Base-by-base conservation (phyloP, 2,329 filamentous ascomycete genomes). In the Beauveria medogensis region DNA sequence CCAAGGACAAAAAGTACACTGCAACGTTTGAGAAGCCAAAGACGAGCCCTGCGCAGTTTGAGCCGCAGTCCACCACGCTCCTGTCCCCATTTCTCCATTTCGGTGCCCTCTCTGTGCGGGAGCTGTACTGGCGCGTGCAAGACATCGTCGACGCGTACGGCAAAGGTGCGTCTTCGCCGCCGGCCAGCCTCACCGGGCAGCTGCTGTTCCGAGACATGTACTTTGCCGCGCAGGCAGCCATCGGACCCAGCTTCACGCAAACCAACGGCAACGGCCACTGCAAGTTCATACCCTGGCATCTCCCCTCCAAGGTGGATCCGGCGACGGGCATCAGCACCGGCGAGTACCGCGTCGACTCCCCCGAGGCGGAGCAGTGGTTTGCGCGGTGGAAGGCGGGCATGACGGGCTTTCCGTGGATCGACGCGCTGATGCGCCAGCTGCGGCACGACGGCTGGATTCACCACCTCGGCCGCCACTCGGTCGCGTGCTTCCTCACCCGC, bases 171-270 rank as follows among this genome's bases (percentile, higher is more conserved):
- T 87, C 84, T 8, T 75, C 77, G 28, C 84, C 87, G 0, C 89
- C 89, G 0, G 84, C 83, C n/a, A 89, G 84, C 63, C 72, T 92
- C 18, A 85, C 81, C 0, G 89, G 89, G 3, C 89, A 92, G 66
- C 73, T 92, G 1, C 76, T 91, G 12, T 92, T 92, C 71, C 80
- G 89, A 18, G 89, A 92, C 69, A 92, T 92, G 89, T 92, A 92
- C 72, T 92, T 92, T 66, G 88, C 82, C 16, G 88, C 89, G 0
- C 88, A 92, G 69, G 87, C 88, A 1, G 80, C 82, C 0, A 74
- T 91, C 1, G 89, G 89, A 0, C 77, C 81, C 37, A 67, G 75
- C 0, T 92, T 90, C 66, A 78, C 75, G 1, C 87, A 90, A 67
- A 87, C 86, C 1, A 75, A 82, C 54, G 81, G 82, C 41, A 92